Evolutionary conservation across 1,284 basidiomycete species (phyloP).

Genomic region (Pascua guehoae): DNA sequence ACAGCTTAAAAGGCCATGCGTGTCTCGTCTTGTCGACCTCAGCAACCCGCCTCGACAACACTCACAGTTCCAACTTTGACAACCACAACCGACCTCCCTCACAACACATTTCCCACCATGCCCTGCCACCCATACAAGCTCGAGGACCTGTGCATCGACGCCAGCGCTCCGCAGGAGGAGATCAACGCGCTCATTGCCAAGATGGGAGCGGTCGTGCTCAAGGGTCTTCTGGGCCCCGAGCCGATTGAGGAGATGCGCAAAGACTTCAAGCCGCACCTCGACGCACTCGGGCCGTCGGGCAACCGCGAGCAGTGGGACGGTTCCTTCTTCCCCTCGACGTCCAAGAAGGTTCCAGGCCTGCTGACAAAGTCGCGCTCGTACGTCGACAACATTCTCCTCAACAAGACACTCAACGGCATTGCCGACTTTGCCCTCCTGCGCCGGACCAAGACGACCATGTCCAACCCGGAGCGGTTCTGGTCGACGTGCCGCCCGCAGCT

Average conservation of each 20-base stretch:
- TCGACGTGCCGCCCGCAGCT: constrained; percentile 18
- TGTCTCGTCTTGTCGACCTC: too few relatives aligned
- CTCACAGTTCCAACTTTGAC: background rate
- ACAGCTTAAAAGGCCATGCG: too few relatives aligned
- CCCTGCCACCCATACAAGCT: constrained; percentile 18
- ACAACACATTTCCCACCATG: background rate
- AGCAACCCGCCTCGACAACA: background rate
- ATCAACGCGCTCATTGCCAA: constrained; percentile 22
- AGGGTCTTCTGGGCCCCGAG: constrained; percentile 13
- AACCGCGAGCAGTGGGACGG: constrained; percentile 21
- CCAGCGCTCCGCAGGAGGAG: constrained; percentile 18
- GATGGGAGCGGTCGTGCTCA: constrained; percentile 20
- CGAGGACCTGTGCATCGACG: constrained; percentile 18
- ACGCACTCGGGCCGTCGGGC: constrained; percentile 11
- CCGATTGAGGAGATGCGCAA: constrained; percentile 10
- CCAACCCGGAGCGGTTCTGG: constrained; percentile 16
- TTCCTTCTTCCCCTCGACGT: constrained; percentile 18
- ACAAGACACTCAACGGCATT: constrained; percentile 14
- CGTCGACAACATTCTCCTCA: constrained; percentile 15
- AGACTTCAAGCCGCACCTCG: constrained; percentile 19
- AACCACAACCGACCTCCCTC: background rate
- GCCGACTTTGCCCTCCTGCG: constrained; percentile 17
- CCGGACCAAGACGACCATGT: constrained; percentile 18
- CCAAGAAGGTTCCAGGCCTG: constrained; percentile 18
- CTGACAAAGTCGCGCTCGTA: constrained; percentile 13